phyloP scores from a whole-genome alignment of 805 yeast species.

The Barnettozyma populi region DNA sequence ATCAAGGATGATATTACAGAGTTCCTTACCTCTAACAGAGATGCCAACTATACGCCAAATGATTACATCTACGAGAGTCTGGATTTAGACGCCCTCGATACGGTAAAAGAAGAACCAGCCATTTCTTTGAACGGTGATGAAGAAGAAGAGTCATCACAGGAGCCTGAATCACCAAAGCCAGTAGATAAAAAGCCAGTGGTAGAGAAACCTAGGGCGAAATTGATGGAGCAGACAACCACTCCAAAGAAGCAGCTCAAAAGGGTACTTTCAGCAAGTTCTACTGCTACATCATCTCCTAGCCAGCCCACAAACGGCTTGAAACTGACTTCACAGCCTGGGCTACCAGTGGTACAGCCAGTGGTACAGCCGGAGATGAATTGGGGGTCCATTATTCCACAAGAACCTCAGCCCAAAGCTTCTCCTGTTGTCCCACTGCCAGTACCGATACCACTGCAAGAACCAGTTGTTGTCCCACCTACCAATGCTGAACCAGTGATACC shows the following conservation, averaged over 20 bases:
- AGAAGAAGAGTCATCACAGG: constrained; percentile 3
- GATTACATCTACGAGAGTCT: constrained; percentile 87
- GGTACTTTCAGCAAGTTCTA: not conserved
- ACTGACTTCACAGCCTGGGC: not conserved
- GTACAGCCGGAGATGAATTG: constrained; percentile 1
- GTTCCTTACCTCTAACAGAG: constrained; percentile 88
- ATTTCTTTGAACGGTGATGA: constrained; percentile 23
- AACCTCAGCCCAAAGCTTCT: not conserved
- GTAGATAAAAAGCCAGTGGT: constrained; percentile 2
- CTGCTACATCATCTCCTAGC: not conserved
- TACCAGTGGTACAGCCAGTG: not conserved
- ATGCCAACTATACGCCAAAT: constrained; percentile 87
- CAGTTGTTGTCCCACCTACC: constrained; percentile 9
- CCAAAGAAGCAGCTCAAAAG: constrained; percentile 1
- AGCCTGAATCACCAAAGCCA: not conserved
- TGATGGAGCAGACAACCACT: not conserved
- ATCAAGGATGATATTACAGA: constrained; percentile 86
- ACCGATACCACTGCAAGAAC: constrained; percentile 37
- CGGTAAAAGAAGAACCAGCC: constrained; percentile 46
- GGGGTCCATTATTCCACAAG: constrained; percentile 2
- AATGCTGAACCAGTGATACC: constrained; percentile 4
- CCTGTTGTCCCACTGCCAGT: constrained; percentile 28
- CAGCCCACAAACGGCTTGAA: constrained; percentile 1
- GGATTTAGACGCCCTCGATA: constrained; percentile 55
- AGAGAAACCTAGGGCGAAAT: constrained; percentile 4